Percentiles rank a stretch among this genome's conserved stretches.
These are phyloP conservation scores for Nemania bipapillata DNA, from an alignment of 2,329 filamentous ascomycete genomes.

Conservation along the genomic window DNA sequence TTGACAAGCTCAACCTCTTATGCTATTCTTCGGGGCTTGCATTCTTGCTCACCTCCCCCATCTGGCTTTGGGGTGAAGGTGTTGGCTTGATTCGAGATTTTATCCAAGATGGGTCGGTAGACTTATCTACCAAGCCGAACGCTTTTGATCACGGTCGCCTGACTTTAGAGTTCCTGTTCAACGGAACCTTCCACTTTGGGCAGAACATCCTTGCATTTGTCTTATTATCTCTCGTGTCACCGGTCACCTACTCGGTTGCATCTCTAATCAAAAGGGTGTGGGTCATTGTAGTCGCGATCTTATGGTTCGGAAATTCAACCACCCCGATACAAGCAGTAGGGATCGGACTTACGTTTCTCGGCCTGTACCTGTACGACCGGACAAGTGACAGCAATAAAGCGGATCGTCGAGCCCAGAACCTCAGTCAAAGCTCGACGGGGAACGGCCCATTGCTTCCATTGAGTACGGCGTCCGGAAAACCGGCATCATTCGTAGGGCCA, in stretches of 20 bases:
- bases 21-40: constrained; percentile 97
- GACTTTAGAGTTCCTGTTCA: constrained; percentile 91
- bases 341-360: constrained; percentile 88
- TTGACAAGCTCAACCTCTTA: constrained; percentile 95
- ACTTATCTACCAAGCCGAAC: constrained; percentile 67
- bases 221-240: constrained; percentile 89
- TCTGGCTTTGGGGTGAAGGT: constrained; percentile 94
- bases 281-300: constrained; percentile 91
- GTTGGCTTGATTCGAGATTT: constrained; percentile 80
- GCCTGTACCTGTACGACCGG: constrained; percentile 94
- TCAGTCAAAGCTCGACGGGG: constrained; percentile 60
- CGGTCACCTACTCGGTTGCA: constrained; percentile 96
- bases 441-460: constrained; percentile 73
- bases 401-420: constrained; percentile 80
- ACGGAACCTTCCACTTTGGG: constrained; percentile 94
- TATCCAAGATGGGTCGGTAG: constrained; percentile 80
- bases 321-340: constrained; percentile 84
- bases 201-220: constrained; percentile 97
- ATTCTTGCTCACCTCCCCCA: constrained; percentile 85
- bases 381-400: constrained; percentile 89
- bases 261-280: constrained; percentile 97
- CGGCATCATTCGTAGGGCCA: constrained; percentile 48
- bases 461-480: constrained; percentile 58
- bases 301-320: constrained; percentile 95
- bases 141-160: constrained; percentile 79